phyloP scores from a whole-genome alignment of 2,329 filamentous ascomycete genomes.

The Penicillium vulpinum region DNA sequence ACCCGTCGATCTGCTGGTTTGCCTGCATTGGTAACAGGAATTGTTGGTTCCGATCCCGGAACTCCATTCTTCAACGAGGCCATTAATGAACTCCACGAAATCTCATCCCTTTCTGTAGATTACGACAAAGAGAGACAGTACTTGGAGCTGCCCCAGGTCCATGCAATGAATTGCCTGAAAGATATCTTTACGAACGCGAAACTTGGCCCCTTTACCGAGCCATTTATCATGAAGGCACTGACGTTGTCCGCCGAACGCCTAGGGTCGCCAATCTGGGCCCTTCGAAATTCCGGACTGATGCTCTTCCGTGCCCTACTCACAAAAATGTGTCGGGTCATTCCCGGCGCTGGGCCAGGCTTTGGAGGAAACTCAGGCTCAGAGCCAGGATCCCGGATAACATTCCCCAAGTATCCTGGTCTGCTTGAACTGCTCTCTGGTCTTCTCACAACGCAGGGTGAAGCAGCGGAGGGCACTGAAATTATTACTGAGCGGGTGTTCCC shows the following conservation, averaged over 20 bases:
- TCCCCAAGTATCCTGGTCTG: slow-evolving; percentile 43
- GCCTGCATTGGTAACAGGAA: slow-evolving; percentile 79
- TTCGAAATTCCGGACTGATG: slow-evolving; percentile 89
- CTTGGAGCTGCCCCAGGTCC: slow-evolving; percentile 77
- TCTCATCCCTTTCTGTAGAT: slow-evolving; percentile 36
- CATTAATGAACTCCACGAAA: slow-evolving; percentile 43
- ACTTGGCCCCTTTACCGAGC: slow-evolving; percentile 70
- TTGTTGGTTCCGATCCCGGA: slow-evolving; percentile 64
- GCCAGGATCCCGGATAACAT: slow-evolving; percentile 41
- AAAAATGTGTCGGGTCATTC: slow-evolving; percentile 52
- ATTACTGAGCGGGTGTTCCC: slow-evolving; percentile 48
- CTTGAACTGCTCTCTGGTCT: slow-evolving; percentile 39
- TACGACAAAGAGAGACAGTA: slow-evolving; percentile 38
- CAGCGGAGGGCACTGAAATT: slow-evolving; percentile 31
- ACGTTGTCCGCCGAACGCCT: slow-evolving; percentile 78
- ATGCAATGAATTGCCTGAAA: slow-evolving; percentile 90
- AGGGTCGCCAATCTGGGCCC: slow-evolving; percentile 83
- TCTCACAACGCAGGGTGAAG: slow-evolving; percentile 28
- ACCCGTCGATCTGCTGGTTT: slow-evolving; percentile 91
- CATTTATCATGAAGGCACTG: slow-evolving; percentile 70
- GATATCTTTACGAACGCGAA: slow-evolving; percentile 85
- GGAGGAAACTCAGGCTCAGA: slow-evolving; percentile 47
- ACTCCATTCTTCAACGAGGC: slow-evolving; percentile 46
- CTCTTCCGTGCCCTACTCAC: slow-evolving; percentile 82
- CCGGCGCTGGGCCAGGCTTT: slow-evolving; percentile 51